phyloP scores from a whole-genome alignment of 225 moss, liverwort and hornwort species.

The Physcomitrium patens region DNA sequence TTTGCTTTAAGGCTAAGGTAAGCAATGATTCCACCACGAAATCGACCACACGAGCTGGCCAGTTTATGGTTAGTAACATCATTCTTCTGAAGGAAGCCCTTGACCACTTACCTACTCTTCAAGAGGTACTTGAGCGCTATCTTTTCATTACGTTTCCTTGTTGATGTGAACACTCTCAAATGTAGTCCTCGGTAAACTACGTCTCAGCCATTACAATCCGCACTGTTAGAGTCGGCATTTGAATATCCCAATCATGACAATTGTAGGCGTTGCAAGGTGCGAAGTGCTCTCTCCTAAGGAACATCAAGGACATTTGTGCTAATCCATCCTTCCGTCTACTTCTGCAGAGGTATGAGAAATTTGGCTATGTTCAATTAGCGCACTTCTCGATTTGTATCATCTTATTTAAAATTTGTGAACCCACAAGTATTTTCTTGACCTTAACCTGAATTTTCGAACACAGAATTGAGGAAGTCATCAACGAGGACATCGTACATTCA shows the following conservation, averaged over 20 bases:
- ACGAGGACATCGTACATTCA: slow-evolving; percentile 46
- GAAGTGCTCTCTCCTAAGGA: slow-evolving; percentile 20
- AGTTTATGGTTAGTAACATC: slow-evolving; percentile 53
- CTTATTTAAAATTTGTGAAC: not conserved
- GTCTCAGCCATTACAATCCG: not conserved
- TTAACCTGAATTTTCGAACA: not conserved
- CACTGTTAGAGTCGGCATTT: no score
- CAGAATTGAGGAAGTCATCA: slow-evolving; percentile 60
- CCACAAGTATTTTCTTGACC: not conserved
- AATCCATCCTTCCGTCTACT: slow-evolving; percentile 17
- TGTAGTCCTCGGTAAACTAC: not conserved
- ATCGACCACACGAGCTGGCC: slow-evolving; percentile 47
- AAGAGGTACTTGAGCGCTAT: slow-evolving; percentile 39
- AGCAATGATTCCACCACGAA: slow-evolving; percentile 35
- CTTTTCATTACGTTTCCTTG: not conserved
- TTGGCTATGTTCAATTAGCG: not conserved
- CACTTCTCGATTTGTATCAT: no score
- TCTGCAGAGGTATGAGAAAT: slow-evolving; percentile 26
- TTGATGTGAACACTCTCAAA: not conserved
- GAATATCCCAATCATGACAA: not conserved
- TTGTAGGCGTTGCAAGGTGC: slow-evolving; percentile 28
- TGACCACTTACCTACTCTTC: slow-evolving; percentile 53
- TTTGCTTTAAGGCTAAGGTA: slow-evolving; percentile 50
- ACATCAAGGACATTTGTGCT: slow-evolving; percentile 35
- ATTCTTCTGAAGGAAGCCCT: slow-evolving; percentile 60